Conservation (phyloP, 2,329 filamentous ascomycete species). For the Penicillium sp. region DNA sequence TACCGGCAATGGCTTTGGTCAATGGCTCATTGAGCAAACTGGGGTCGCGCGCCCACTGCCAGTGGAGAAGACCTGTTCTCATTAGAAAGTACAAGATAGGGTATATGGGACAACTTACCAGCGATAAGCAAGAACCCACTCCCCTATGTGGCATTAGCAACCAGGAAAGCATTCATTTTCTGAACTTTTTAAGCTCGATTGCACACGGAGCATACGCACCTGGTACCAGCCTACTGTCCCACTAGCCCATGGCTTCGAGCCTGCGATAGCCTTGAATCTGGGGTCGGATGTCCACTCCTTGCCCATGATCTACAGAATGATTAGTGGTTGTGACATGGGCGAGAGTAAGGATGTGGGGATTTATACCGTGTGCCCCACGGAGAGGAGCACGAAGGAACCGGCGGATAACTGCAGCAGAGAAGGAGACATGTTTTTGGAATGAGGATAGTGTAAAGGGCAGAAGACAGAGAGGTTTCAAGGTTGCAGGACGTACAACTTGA, state of each 20-base stretch:
- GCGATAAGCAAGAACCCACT: conserved; percentile 28
- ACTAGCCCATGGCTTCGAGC: conserved; percentile 23
- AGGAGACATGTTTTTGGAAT: conserved; percentile 9
- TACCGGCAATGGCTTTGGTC: conserved; percentile 31
- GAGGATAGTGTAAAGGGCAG: not conserved
- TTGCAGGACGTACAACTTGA: not conserved
- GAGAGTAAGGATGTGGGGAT: not conserved
- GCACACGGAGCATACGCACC: conserved; percentile 11
- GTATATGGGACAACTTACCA: conserved; percentile 17
- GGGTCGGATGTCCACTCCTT: conserved; percentile 27
- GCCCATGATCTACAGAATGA: conserved; percentile 16
- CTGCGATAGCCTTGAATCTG: conserved; percentile 24
- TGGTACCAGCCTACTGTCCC: conserved; percentile 32
- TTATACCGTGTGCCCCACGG: conserved; percentile 29
- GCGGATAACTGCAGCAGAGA: conserved; percentile 23
- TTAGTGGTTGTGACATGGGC: not conserved
- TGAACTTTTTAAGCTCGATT: not conserved
- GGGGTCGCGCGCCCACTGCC: conserved; percentile 28
- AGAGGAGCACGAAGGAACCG: conserved; percentile 19
- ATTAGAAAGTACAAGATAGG: not conserved
- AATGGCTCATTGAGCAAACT: conserved; percentile 27
- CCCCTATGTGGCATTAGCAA: conserved; percentile 17
- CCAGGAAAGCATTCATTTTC: not conserved
- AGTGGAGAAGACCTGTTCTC: conserved; percentile 26
- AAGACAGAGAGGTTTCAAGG: not conserved